Evolutionary conservation across 257 asterid species (phyloP).

Genomic region (Craterostigma plantagineum): DNA sequence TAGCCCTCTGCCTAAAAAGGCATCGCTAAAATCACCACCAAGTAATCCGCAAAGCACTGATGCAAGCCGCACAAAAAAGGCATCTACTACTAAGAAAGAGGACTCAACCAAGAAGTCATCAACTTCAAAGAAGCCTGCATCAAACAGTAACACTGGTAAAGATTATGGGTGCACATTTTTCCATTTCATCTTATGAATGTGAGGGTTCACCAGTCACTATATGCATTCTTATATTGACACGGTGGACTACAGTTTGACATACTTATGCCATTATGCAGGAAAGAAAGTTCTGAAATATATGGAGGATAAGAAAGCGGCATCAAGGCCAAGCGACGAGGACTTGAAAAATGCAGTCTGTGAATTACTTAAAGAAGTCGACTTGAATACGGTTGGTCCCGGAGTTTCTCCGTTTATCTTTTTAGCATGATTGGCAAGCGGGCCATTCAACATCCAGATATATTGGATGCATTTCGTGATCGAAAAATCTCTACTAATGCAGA

Average conservation of each 20-base stretch:
- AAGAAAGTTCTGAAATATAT: conserved; percentile 26
- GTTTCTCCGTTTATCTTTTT: conserved; percentile 6
- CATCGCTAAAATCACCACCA: conserved; percentile 32
- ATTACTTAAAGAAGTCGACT: conserved; percentile 45
- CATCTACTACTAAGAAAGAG: conserved; percentile 40
- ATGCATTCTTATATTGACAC: conserved; percentile 4
- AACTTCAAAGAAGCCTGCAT: conserved; percentile 30
- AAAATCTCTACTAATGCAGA: no score
- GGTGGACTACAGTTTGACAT: conserved; percentile 4
- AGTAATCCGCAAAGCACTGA: conserved; percentile 23
- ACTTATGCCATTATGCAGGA: conserved; percentile 19
- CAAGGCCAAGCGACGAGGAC: conserved; percentile 31
- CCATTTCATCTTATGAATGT: conserved; percentile 3
- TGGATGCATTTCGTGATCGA: no score
- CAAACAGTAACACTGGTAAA: conserved; percentile 53
- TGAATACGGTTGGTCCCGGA: conserved; percentile 37
- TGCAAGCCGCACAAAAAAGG: conserved; percentile 30
- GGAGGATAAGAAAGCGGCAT: conserved; percentile 22
- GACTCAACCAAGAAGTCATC: conserved; percentile 34
- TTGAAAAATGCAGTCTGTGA: conserved; percentile 24
- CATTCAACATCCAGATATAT: no score
- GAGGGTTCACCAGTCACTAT: not conserved
- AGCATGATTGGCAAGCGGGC: not conserved
- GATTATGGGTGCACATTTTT: conserved; percentile 2
- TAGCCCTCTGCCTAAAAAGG: conserved; percentile 31